Base-by-base conservation (phyloP, 805 yeast genomes). In the Teunomyces pallodes region DNA sequence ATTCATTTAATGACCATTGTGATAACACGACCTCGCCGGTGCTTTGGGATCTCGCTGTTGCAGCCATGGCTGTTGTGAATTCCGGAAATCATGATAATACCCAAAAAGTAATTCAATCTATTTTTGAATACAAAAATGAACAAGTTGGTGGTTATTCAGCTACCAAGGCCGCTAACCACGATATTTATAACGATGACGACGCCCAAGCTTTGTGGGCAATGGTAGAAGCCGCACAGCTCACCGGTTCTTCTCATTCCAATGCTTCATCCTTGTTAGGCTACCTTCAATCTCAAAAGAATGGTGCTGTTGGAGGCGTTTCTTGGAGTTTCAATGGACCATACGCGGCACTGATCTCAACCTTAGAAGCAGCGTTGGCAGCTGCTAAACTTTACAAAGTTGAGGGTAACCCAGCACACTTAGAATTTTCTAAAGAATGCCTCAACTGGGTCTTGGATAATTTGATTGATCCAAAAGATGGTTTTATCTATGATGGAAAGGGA, bases 101-200 rank as follows among this genome's bases (percentile, higher is more conserved):
- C 27, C 28, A 45, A 9, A 29, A 29, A 14, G 49, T 56, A 6
- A 40, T 59, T 4, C 30, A 47, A 4, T 52, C 56, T 17, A 43
- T 65, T 16, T 20, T 38, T 6, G 36, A 54, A 14, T 61, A 62
- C 47, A 50, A 56, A 39, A 62, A 59, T 48, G 9, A 48, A 6
- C 45, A 49, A 2, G 27, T 52, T 10, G 64, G 62, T 5, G 66
- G 59, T 42, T 65, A 50, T 43, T 60, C 66, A 14, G 58, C 67
- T 1, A 45, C 61, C 2, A 54, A 58, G 2, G 60, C 54, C 7
- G 53, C 53, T 13, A 59, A 59, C 42, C 43, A 47, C 14, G 67
- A 64, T 38, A 54, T 64, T 17, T 65, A 65, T 46, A 59, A 53
- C 20, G 70, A 65, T 47, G 70, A 65, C 47, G 62, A 64, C 47